Evolutionary conservation across 169 alveolate genomes (phyloP), one percentile per base, ranked within the genome.

Genomic region (Cryptosporidium parvum): DNA sequence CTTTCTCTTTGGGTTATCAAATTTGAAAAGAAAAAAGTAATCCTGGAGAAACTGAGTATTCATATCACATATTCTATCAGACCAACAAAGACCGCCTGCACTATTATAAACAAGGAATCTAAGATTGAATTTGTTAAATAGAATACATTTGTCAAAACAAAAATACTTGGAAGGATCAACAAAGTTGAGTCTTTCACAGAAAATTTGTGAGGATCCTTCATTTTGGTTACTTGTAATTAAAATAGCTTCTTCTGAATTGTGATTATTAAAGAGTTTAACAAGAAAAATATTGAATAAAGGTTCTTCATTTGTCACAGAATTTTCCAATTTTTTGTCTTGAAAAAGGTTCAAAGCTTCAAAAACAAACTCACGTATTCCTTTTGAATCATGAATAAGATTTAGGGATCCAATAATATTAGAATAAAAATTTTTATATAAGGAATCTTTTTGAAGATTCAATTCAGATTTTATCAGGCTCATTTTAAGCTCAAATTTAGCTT

Each of bases 1-100:
- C 42, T 80, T 80, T 80, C 73, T 80, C 21, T 67, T 80, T 7
- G 80, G 73, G 52, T 80, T 80, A n/a, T 80, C 80, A 8, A 44
- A 80, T 44, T 44, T 65, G 62, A 80, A 80, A 8, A 80, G 14
- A 45, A 80, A 80, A 23, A n/a, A 29, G 33, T 62, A 80, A 18
- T 80, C 89, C 48, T 80, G 80, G 23, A 80, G 42, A 45, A 80
- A 45, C 9, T 80, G 89, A 12, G 65, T 42, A 29, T 62, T 80
- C 67, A 80, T 80, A 48, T 80, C 89, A 21, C 56, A 42, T 4
- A 80, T 65, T 42, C 89, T 80, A 31, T 80, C 89, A 23, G 89
- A 80, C 89, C 89, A 80, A 65, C 89, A 80, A 31, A 80, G 70
- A 6, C 70, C 67, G 4, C 70, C 51, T n/a, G 33, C 16, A 31